A percentile compares a stretch with the other conserved stretches of the same genome.
phyloP scores from a whole-genome alignment of 169 alveolate genomes.

The Babesia bigemina region DNA sequence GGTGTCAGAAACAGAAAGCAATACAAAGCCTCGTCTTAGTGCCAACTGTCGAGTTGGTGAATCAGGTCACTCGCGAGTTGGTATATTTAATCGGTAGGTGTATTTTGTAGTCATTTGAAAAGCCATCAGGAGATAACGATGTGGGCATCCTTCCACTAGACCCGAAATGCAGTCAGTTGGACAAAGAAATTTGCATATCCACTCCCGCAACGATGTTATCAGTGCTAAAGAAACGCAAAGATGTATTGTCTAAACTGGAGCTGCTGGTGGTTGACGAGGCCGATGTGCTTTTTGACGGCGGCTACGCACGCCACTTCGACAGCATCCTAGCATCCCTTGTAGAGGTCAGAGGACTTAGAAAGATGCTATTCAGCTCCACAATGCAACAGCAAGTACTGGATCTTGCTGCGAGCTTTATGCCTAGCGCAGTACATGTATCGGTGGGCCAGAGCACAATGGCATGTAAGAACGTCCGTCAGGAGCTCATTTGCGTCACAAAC shows the following conservation, averaged over 20 bases:
- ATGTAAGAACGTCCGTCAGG: slow-evolving; percentile 74
- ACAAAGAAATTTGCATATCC: slow-evolving; percentile 39
- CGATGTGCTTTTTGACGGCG: slow-evolving; percentile 90
- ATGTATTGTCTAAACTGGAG: slow-evolving; percentile 84
- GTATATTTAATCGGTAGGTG: slow-evolving; percentile 53
- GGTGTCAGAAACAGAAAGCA: slow-evolving; percentile 18
- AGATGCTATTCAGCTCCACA: slow-evolving; percentile 60
- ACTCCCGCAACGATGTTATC: slow-evolving; percentile 53
- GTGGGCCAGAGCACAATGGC: slow-evolving; percentile 60
- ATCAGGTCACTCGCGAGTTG: slow-evolving; percentile 91
- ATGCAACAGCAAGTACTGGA: slow-evolving; percentile 54
- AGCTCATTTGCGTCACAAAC: slow-evolving; percentile 76
- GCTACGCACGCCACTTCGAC: slow-evolving; percentile 57
- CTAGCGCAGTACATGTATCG: slow-evolving; percentile 42
- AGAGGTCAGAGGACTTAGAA: slow-evolving; percentile 8
- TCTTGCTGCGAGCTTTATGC: slow-evolving; percentile 45
- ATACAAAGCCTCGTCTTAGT: slow-evolving; percentile 83
- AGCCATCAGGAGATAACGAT: slow-evolving; percentile 16
- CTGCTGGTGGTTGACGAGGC: slow-evolving; percentile 97
- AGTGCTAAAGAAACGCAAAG: slow-evolving; percentile 40
- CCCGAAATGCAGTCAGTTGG: slow-evolving; percentile 21
- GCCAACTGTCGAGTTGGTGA: slow-evolving; percentile 98
- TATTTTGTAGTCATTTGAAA: neutral
- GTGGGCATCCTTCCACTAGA: slow-evolving; percentile 43
- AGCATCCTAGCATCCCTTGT: slow-evolving; percentile 22